Conservation (phyloP, 2,329 filamentous ascomycete genomes). For the Cladosporium sp. region DNA sequence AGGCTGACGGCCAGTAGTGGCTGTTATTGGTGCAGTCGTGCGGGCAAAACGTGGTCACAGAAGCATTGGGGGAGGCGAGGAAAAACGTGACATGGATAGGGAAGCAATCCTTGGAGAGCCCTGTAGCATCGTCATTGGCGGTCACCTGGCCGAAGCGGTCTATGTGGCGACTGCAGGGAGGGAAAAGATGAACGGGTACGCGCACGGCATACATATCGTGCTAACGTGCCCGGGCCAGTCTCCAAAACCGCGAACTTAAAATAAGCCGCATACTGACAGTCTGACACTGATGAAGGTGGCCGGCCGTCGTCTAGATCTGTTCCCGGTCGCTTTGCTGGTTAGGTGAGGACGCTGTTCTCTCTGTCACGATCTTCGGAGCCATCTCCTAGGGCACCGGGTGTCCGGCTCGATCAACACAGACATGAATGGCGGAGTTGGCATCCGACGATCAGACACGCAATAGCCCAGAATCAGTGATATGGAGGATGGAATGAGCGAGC, state of each 20-base stretch:
- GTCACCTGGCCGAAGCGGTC: neutral
- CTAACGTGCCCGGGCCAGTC: neutral
- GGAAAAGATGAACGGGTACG: neutral
- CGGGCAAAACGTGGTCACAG: neutral
- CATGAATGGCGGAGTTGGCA: too few relatives aligned
- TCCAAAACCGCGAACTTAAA: neutral
- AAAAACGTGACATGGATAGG: neutral
- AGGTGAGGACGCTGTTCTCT: too few relatives aligned
- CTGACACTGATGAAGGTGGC: too few relatives aligned
- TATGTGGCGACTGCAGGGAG: neutral
- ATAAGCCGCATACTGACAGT: neutral
- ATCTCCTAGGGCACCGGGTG: slow-evolving; percentile 5
- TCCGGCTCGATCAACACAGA: too few relatives aligned
- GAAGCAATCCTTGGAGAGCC: neutral
- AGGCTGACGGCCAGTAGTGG: neutral
- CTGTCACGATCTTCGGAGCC: neutral
- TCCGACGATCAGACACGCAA: too few relatives aligned
- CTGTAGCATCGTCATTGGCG: neutral
- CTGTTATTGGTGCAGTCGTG: neutral
- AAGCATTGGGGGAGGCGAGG: neutral
- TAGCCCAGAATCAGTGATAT: too few relatives aligned
- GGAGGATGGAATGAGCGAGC: too few relatives aligned
- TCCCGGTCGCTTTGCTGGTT: too few relatives aligned
- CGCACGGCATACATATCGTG: neutral
- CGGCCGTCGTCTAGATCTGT: too few relatives aligned